Conservation (phyloP, 2,329 filamentous ascomycete genomes). For the Beauveria varroae region DNA sequence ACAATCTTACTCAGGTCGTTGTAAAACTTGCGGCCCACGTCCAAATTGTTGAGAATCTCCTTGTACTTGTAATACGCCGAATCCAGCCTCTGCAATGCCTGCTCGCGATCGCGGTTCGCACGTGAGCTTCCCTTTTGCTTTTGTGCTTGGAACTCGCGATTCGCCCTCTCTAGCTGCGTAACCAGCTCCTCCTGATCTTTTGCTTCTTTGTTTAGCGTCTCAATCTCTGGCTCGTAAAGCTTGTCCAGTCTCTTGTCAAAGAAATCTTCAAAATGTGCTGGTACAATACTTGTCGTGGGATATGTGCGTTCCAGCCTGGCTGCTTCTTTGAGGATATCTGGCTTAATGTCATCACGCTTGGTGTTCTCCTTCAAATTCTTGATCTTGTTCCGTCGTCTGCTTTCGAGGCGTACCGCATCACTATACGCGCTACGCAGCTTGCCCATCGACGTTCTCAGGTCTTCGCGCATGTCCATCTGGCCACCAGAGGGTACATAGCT, state of each 20-base stretch:
- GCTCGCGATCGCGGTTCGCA: conserved; percentile 65
- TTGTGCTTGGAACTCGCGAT: conserved; percentile 68
- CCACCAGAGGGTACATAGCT: conserved; percentile 84
- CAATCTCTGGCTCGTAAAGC: conserved; percentile 72
- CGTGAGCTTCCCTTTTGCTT: conserved; percentile 57
- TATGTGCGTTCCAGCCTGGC: conserved; percentile 79
- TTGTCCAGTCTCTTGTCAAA: conserved; percentile 72
- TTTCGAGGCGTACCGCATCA: conserved; percentile 78
- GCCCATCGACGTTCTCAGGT: conserved; percentile 71
- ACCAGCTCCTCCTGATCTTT: conserved; percentile 69
- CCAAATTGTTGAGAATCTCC: conserved; percentile 85
- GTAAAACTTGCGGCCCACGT: conserved; percentile 91
- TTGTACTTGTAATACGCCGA: conserved; percentile 94
- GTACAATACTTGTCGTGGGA: conserved; percentile 74
- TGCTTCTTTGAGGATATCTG: conserved; percentile 74
- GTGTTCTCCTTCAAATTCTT: conserved; percentile 73
- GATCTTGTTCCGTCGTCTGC: conserved; percentile 68
- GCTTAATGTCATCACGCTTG: conserved; percentile 80
- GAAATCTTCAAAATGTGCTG: conserved; percentile 85
- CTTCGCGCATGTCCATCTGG: conserved; percentile 68
- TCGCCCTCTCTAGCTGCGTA: conserved; percentile 63
- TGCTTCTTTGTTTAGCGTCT: conserved; percentile 61
- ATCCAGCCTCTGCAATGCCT: conserved; percentile 79
- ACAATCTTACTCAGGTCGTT: conserved; percentile 91
- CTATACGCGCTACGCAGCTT: conserved; percentile 74